These are phyloP conservation scores for Alternaria gansuensis DNA, from an alignment of 2,329 filamentous ascomycete species.

Conservation along the genomic window DNA sequence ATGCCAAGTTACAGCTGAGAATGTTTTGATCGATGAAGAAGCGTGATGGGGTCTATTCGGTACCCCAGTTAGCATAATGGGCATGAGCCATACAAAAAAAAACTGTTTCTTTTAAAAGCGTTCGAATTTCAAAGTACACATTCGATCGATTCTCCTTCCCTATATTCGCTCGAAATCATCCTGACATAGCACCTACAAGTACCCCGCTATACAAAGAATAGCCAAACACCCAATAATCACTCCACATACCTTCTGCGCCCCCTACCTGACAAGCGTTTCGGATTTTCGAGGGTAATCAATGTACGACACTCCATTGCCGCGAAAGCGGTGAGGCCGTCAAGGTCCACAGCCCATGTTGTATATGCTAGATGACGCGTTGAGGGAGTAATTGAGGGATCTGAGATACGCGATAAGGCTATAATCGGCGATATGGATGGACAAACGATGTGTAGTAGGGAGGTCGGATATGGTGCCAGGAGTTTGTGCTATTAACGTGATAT, in stretches of 20 bases:
- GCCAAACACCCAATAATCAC: background rate
- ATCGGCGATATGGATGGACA: background rate
- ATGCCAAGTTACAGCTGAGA: background rate
- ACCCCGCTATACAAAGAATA: no score
- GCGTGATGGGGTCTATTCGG: background rate
- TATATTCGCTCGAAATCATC: no score
- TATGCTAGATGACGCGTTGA: conserved; percentile 2
- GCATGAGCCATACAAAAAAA: no score
- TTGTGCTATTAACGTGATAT: background rate
- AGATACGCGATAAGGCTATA: background rate
- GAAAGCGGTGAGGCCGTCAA: conserved; percentile 25
- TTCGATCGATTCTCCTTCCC: no score
- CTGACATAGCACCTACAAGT: no score
- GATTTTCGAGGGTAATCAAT: background rate
- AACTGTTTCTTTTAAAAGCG: no score
- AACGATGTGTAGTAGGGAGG: background rate
- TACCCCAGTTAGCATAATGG: background rate
- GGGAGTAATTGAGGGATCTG: background rate
- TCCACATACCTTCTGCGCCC: background rate
- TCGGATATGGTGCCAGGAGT: background rate
- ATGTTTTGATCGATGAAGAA: background rate
- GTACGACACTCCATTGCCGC: conserved; percentile 2
- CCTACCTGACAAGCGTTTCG: background rate
- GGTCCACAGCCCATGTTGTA: conserved; percentile 30
- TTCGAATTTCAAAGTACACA: no score